Evolutionary conservation across 345 rosid species (phyloP), one percentile per base, ranked within the genome.

Genomic region (Gossypium australe): DNA sequence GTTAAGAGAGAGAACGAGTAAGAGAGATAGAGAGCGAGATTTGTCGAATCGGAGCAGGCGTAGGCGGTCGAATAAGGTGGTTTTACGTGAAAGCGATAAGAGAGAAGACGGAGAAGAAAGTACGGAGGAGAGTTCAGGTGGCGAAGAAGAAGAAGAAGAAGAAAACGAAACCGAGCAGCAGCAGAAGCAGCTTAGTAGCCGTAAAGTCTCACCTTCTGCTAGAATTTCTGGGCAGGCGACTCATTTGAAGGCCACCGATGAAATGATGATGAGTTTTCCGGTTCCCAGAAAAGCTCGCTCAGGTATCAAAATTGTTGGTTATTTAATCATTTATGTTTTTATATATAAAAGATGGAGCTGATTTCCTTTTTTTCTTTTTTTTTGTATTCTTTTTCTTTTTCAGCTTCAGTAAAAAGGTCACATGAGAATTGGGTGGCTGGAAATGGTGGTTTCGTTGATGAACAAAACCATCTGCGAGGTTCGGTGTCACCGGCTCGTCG

Each of bases 211-310:
- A 11, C 78, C 72, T 5, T 70, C 80, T 1, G 47, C 61, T 10
- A 72, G 68, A 75, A 68, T 22, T 18, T 44, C 44, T 11, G 59
- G 53, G 9, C 82, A 76, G 53, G 10, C 61, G 41, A 38, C 67
- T 47, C 57, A 77, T 44, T 61, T 57, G 47, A 85, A 70, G 75
- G 76, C 75, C 43, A 63, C 82, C 27, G 85, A 85, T 60, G 89
- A 84, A 80, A 79, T 85, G 83, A 79, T 85, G 83, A 85, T 88
- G 76, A 86, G 85, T 44, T 87, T 84, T 52, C 64, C 81, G 41
- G 84, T 89, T 18, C 94, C 94, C 10, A 84, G 92, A 72, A 87
- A 88, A 75, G 87, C 92, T 79, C 94, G 92, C 44, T 87, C 94
- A 79, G 89, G 87, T 84, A 69, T 10, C 55, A 20, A 29, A 63